Conservation (phyloP, 2,329 filamentous ascomycete species). For the Trichoderma lentiforme region DNA sequence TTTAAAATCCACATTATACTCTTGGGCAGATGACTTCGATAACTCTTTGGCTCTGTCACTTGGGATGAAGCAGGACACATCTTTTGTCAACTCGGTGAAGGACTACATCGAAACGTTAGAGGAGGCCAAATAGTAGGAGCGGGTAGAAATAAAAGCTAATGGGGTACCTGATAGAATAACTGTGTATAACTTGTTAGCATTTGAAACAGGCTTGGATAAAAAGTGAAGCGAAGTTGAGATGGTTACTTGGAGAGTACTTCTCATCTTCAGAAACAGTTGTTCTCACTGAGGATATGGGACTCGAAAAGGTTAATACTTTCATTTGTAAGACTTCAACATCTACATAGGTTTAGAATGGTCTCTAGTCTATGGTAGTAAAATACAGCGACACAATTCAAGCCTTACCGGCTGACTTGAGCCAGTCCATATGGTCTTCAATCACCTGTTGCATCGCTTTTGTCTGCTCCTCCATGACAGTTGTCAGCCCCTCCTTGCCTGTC, state of each 20-base stretch:
- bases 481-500: not conserved
- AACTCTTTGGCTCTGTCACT: not conserved
- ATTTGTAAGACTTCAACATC: not conserved
- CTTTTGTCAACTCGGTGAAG: not conserved
- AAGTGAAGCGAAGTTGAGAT: not conserved
- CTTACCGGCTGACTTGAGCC: not conserved
- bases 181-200: not conserved
- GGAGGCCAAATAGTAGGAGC: not conserved
- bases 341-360: not conserved
- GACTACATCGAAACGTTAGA: not conserved
- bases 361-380: not conserved
- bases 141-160: not conserved
- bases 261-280: not conserved
- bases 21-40: not conserved
- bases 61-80: not conserved
- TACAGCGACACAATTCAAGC: not conserved
- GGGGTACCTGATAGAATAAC: not conserved
- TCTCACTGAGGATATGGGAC: not conserved
- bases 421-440: not conserved
- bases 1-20: not conserved
- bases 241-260: not conserved
- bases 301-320: not conserved
- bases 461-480: not conserved
- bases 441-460: not conserved
- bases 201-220: not conserved